These are phyloP conservation scores for Candolleomyces eurysporus DNA, from an alignment of 768 basidiomycete species.

Conservation along the genomic window DNA sequence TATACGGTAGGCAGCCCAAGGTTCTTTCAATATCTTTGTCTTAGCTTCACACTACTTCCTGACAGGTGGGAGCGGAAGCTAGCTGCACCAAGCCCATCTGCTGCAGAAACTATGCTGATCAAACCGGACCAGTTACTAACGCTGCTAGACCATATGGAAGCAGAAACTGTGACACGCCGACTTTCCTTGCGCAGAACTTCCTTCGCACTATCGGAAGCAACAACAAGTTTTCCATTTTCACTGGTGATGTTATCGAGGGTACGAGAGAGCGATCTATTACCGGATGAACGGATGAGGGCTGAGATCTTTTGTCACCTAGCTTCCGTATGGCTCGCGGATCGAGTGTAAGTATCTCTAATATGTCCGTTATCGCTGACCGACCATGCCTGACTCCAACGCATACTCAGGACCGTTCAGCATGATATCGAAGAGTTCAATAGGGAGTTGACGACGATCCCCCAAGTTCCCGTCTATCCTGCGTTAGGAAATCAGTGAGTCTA, in stretches of 20 bases:
- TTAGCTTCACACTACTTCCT: neutral
- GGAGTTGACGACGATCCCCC: conserved; percentile 40
- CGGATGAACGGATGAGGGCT: neutral
- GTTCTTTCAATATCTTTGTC: neutral
- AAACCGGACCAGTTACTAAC: conserved; percentile 30
- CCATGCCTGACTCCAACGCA: neutral
- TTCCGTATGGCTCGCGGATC: conserved; percentile 48
- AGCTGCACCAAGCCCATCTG: conserved; percentile 64
- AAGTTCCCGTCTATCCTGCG: conserved; percentile 44
- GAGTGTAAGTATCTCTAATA: conserved; percentile 19
- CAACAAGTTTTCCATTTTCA: conserved; percentile 55
- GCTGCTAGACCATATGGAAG: conserved; percentile 52
- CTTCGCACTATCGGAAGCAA: conserved; percentile 44
- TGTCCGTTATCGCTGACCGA: neutral
- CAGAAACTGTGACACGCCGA: conserved; percentile 52
- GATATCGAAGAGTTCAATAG: conserved; percentile 46
- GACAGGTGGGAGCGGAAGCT: conserved; percentile 49
- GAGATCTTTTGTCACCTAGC: conserved; percentile 23
- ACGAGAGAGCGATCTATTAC: conserved; percentile 1
- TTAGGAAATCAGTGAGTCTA: conserved; percentile 52
- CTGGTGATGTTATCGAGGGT: conserved; percentile 66
- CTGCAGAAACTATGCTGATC: conserved; percentile 50
- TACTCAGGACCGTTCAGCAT: conserved; percentile 38
- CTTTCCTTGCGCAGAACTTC: conserved; percentile 35
- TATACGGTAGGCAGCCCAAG: conserved; percentile 40